Conservation (phyloP, 345 rosid species). For the Citrus mangshanensis region DNA sequence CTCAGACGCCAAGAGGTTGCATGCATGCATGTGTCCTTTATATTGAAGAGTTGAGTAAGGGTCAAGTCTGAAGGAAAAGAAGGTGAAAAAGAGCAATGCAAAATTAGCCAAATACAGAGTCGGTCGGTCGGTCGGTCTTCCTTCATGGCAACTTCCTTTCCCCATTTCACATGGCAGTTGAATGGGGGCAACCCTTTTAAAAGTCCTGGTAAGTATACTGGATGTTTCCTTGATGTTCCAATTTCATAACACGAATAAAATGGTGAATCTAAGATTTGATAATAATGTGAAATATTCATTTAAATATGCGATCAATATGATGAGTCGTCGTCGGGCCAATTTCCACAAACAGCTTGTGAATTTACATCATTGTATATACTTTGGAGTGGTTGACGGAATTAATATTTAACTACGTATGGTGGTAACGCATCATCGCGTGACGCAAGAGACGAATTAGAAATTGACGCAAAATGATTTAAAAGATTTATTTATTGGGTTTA, state of each 20-base stretch:
- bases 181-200: too few relatives aligned
- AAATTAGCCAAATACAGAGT: neutral
- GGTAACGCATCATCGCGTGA: neutral
- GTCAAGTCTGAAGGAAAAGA: neutral
- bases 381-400: too few relatives aligned
- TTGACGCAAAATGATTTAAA: too few relatives aligned
- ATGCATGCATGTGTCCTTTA: neutral
- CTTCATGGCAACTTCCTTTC: neutral
- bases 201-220: neutral
- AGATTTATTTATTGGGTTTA: accelerated
- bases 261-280: too few relatives aligned
- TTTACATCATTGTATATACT: too few relatives aligned
- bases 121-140: neutral
- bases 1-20: neutral
- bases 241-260: too few relatives aligned
- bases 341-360: too few relatives aligned
- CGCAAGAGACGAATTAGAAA: neutral
- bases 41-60: neutral
- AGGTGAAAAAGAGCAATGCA: neutral
- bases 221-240: neutral
- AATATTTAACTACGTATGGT: neutral
- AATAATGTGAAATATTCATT: too few relatives aligned
- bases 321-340: too few relatives aligned
- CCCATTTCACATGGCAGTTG: neutral
- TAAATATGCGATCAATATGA: too few relatives aligned